These are phyloP conservation scores for Citropsis articulata DNA, from an alignment of 345 rosid species.

Conservation along the genomic window DNA sequence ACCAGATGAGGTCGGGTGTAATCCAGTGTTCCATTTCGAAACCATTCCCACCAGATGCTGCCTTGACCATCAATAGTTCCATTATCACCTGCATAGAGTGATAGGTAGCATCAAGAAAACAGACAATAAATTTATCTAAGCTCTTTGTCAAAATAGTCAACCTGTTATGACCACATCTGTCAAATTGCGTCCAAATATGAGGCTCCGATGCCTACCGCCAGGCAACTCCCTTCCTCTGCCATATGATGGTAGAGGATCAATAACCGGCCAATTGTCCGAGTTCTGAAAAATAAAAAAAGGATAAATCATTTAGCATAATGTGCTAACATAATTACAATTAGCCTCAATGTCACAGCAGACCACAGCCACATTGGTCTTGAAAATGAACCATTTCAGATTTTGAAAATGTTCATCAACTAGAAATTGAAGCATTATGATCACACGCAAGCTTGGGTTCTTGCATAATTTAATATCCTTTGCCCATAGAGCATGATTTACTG, in stretches of 20 bases:
- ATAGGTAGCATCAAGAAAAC: conserved; percentile 17
- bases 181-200: conserved; percentile 81
- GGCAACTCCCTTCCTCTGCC: conserved; percentile 96
- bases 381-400: conserved; percentile 3
- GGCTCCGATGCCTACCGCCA: conserved; percentile 85
- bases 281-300: conserved; percentile 44
- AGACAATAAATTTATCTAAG: conserved; percentile 5
- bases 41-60: conserved; percentile 87
- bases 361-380: conserved; percentile 3
- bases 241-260: conserved; percentile 94
- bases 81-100: conserved; percentile 63
- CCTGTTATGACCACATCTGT: conserved; percentile 95
- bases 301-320: conserved; percentile 7
- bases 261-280: conserved; percentile 84
- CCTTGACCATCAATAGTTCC: conserved; percentile 99
- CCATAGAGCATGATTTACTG: conserved; percentile 9
- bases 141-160: conserved; percentile 25
- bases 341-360: conserved; percentile 4
- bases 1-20: conserved; percentile 95
- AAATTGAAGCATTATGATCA: conserved; percentile 9
- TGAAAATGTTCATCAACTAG: neutral
- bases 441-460: conserved; percentile 1
- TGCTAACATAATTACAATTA: conserved; percentile 6
- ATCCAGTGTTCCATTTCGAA: conserved; percentile 57
- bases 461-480: conserved; percentile 5